Evolutionary conservation across 2,329 filamentous ascomycete genomes (phyloP).

Genomic region (Aureobasidium sp.): DNA sequence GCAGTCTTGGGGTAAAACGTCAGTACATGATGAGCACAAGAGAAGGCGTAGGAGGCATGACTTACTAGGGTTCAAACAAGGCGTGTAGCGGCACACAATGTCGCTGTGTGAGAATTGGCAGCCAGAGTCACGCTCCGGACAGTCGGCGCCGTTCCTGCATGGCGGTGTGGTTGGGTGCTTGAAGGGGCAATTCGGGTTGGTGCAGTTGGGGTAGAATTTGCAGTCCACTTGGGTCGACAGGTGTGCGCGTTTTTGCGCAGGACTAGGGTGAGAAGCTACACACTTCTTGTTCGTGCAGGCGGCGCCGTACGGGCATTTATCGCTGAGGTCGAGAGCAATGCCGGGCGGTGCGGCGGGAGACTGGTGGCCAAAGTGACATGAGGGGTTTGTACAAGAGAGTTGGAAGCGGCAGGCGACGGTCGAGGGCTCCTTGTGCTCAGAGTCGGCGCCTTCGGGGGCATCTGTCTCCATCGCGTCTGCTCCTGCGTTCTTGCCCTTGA

Average conservation of each 20-base stretch:
- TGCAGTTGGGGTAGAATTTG: constrained; percentile 86
- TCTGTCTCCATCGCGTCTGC: constrained; percentile 27
- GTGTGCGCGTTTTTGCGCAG: constrained; percentile 59
- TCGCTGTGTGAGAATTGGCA: constrained; percentile 89
- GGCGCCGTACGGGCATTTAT: constrained; percentile 75
- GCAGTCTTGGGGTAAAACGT: constrained; percentile 44
- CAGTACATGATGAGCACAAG: neutral
- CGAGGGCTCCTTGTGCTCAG: constrained; percentile 44
- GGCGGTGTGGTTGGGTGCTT: constrained; percentile 79
- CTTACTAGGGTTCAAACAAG: constrained; percentile 70
- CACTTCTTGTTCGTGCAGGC: constrained; percentile 97
- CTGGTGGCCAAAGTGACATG: constrained; percentile 91
- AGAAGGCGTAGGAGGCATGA: neutral
- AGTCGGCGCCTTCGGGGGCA: constrained; percentile 40
- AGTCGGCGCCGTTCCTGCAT: constrained; percentile 87
- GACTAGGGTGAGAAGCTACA: constrained; percentile 83
- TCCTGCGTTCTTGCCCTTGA: constrained; percentile 38
- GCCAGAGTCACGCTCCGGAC: constrained; percentile 47
- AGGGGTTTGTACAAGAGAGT: constrained; percentile 75
- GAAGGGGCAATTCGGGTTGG: constrained; percentile 81
- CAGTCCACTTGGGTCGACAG: constrained; percentile 77
- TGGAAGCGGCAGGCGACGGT: constrained; percentile 84
- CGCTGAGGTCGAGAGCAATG: constrained; percentile 67
- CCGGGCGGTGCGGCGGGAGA: constrained; percentile 81
- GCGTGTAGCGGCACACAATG: constrained; percentile 81